These are phyloP conservation scores for Scheffersomyces segobiensis DNA, from an alignment of 1,139 yeast species.

Conservation along the genomic window DNA sequence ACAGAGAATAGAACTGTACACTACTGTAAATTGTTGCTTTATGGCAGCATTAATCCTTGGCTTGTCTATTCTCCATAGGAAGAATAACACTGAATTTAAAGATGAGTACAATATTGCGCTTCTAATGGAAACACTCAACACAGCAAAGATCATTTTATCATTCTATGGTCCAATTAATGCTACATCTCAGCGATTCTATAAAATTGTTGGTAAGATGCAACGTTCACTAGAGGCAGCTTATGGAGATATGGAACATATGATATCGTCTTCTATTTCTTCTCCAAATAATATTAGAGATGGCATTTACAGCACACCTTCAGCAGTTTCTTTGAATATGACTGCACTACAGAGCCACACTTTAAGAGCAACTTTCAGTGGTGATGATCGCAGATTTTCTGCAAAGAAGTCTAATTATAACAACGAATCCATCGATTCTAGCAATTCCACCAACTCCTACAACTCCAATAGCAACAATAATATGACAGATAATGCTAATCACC, in stretches of 20 bases:
- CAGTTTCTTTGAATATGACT: background rate
- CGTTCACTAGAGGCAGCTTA: slow-evolving; percentile 11
- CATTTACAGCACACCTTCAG: background rate
- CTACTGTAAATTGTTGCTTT: slow-evolving; percentile 16
- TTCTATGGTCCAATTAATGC: slow-evolving; percentile 11
- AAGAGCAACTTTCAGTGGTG: background rate
- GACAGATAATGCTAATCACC: background rate
- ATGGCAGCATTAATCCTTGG: slow-evolving; percentile 15
- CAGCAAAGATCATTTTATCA: slow-evolving; percentile 9
- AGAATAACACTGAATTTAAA: slow-evolving; percentile 8
- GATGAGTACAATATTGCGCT: slow-evolving; percentile 11
- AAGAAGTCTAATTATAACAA: background rate
- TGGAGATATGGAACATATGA: slow-evolving; percentile 6
- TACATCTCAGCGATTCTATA: slow-evolving; percentile 11
- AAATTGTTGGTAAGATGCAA: slow-evolving; percentile 12
- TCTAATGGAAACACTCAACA: slow-evolving; percentile 12
- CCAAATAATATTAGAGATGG: background rate
- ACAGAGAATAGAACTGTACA: slow-evolving; percentile 15
- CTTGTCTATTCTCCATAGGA: slow-evolving; percentile 13
- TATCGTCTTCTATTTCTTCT: background rate
- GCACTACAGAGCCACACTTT: background rate
- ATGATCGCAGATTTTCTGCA: background rate
- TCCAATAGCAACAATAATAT: background rate
- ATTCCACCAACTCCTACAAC: background rate
- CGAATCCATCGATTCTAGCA: background rate